Evolutionary conservation across 2,329 filamentous ascomycete genomes (phyloP), one percentile per base, ranked within the genome.

Genomic region (Thielaviopsis euricoi): DNA sequence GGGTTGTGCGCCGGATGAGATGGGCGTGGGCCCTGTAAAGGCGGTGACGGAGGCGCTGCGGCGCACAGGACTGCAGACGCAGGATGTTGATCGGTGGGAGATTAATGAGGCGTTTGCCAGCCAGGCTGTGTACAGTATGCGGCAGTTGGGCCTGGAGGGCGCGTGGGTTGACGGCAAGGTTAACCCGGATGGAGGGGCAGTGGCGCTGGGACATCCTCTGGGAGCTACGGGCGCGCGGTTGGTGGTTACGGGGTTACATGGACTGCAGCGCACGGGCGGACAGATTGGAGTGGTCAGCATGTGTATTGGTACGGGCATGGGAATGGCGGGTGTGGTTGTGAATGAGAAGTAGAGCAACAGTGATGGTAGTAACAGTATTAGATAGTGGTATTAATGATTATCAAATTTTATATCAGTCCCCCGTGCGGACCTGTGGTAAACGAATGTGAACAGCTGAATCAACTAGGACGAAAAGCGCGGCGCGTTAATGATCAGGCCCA

Each of bases 131-230:
- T 77, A 95, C 71, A 90, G 85, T 64, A 72, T 91, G 52, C 74
- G 88, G 61, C 78, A 81, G 65, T 67, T 93, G 12, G 85, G 83
- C 0, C 72, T 91, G 21, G 82, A 82, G 68, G 68, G 72, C 65
- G 80, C 66, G 63, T 57, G 51, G 50, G 29, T 26, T 6, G 43
- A 37, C 17, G 55, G 55, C 26, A 84, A 79, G 71, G 86, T 96
- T 19, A 97, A 97, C 71, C 89, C 89, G 0, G 89, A 94, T 65
- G 91, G 91, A 61, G 90, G 91, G 33, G 91, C 90, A 2, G 95
- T 96, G 69, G 90, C 91, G n/a, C 73, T 96, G 23, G 91, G 91
- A 1, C 91, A 96, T 69, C 90, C 90, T 6, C 77, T 96, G 1
- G 90, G 91, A 52, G 90, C 89, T 33, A 96, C 90, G 5, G 89